phyloP scores from a whole-genome alignment of 768 basidiomycete genomes.

The Mycena albidolilacea region DNA sequence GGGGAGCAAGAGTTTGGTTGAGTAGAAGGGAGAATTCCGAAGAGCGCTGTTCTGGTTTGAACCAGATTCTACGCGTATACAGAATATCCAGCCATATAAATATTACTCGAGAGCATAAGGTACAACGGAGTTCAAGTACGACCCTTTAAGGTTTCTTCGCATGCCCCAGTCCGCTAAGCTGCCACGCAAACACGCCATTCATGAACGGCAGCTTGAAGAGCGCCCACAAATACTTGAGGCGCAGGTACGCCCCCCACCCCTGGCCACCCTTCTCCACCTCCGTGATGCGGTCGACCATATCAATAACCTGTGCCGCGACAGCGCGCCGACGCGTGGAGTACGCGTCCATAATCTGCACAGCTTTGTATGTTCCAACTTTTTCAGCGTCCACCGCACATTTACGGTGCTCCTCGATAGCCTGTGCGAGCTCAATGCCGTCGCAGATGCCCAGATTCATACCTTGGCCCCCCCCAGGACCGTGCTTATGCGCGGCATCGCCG shows the following conservation, averaged over 20 bases:
- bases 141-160: constrained; percentile 24
- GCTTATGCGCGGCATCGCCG: constrained; percentile 58
- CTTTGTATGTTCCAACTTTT: constrained; percentile 33
- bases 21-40: no score
- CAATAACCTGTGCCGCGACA: constrained; percentile 53
- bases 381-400: neutral
- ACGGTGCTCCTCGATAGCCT: constrained; percentile 49
- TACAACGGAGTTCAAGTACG: neutral
- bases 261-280: constrained; percentile 33
- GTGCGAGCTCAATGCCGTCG: constrained; percentile 57
- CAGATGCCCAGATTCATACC: constrained; percentile 65
- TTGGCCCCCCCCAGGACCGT: constrained; percentile 56
- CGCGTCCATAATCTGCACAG: constrained; percentile 40
- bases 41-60: no score
- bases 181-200: constrained; percentile 44
- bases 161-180: constrained; percentile 49
- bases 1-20: no score
- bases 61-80: no score
- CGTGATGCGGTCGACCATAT: constrained; percentile 47
- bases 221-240: constrained; percentile 21
- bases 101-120: no score
- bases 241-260: constrained; percentile 24
- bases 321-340: constrained; percentile 49
- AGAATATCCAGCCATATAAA: no score
- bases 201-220: constrained; percentile 38